A percentile compares a stretch with the other conserved stretches of the same genome.
Evolutionary conservation across 306 rosid genomes (phyloP).

Genomic region (Casuarina equisetifolia): DNA sequence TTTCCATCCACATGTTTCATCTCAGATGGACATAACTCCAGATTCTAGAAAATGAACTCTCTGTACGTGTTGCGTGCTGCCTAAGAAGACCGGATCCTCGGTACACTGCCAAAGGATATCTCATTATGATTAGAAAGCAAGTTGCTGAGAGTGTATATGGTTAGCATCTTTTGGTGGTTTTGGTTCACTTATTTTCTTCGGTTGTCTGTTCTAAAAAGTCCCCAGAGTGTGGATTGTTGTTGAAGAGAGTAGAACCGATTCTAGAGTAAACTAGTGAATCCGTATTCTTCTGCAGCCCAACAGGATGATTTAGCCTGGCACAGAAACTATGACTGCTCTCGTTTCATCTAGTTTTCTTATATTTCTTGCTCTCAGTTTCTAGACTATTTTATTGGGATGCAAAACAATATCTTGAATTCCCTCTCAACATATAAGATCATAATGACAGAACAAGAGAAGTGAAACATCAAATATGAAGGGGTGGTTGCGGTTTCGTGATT

Average conservation of each 20-base stretch:
- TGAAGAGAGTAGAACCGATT: not conserved
- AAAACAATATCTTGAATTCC: not conserved
- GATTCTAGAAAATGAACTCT: no score
- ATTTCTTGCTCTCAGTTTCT: not conserved
- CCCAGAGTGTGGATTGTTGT: not conserved
- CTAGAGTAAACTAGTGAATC: not conserved
- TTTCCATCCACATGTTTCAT: no score
- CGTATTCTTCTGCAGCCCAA: not conserved
- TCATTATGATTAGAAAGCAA: not conserved
- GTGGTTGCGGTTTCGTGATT: no score
- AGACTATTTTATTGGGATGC: conserved; percentile 11
- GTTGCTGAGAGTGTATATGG: not conserved
- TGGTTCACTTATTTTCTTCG: conserved; percentile 11
- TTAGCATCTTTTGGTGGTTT: not conserved
- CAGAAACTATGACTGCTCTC: no score
- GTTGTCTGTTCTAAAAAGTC: not conserved
- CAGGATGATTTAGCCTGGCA: not conserved
- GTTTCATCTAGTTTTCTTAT: not conserved
- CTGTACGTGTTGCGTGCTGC: not conserved
- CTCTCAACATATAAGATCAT: not conserved
- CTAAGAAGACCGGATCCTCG: no score
- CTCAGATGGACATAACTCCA: no score
- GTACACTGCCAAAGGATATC: not conserved
- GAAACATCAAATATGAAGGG: no score
- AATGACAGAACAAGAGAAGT: not conserved